These are phyloP conservation scores for Psilocybe tampanensis DNA, from an alignment of 768 basidiomycete genomes.

Conservation along the genomic window DNA sequence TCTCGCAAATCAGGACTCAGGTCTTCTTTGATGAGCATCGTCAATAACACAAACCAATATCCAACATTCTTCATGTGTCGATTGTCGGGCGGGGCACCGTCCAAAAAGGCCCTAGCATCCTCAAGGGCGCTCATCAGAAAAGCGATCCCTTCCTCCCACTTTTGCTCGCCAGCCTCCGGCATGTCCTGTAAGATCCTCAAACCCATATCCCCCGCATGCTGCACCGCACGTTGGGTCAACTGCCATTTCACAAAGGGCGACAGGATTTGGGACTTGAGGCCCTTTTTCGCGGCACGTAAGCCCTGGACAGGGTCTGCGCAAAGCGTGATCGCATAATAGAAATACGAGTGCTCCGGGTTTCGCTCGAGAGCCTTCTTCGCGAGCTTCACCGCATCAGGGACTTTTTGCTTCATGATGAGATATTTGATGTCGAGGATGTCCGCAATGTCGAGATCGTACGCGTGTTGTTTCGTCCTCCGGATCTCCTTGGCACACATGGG, in stretches of 20 bases:
- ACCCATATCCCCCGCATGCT: slow-evolving; percentile 61
- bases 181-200: slow-evolving; percentile 48
- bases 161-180: slow-evolving; percentile 38
- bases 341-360: slow-evolving; percentile 63
- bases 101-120: slow-evolving; percentile 57
- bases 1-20: slow-evolving; percentile 51
- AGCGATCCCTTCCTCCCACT: slow-evolving; percentile 63
- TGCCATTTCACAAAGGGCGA: slow-evolving; percentile 59
- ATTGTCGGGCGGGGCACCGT: slow-evolving; percentile 62
- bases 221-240: slow-evolving; percentile 63
- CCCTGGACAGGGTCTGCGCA: slow-evolving; percentile 50
- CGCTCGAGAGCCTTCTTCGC: slow-evolving; percentile 52
- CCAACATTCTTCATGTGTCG: slow-evolving; percentile 59
- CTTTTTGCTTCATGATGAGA: slow-evolving; percentile 48
- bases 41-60: slow-evolving; percentile 61
- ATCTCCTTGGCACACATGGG: slow-evolving; percentile 62
- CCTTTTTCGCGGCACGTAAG: slow-evolving; percentile 65
- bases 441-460: slow-evolving; percentile 50
- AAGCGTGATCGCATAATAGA: slow-evolving; percentile 62
- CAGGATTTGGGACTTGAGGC: slow-evolving; percentile 55
- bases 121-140: slow-evolving; percentile 62
- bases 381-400: slow-evolving; percentile 47
- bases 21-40: slow-evolving; percentile 53
- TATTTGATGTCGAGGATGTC: slow-evolving; percentile 71
- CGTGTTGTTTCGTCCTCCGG: slow-evolving; percentile 41